These are phyloP conservation scores for Rhizoclosmatium sp. DNA, from an alignment of 192 early-diverging fungal species.

Conservation along the genomic window DNA sequence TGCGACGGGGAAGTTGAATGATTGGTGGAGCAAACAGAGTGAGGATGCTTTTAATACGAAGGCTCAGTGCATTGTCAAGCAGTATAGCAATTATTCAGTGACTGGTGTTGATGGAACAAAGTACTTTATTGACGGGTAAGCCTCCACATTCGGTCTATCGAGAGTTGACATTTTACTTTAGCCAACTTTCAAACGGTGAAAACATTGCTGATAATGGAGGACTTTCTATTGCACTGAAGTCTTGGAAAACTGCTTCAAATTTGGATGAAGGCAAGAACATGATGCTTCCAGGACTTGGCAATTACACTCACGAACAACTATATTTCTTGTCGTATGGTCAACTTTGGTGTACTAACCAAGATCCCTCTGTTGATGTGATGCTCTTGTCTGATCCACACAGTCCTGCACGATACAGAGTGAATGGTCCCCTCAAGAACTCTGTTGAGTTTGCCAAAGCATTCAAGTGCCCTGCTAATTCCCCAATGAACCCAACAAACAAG, in stretches of 20 bases:
- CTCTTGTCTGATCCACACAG: constrained; percentile 72
- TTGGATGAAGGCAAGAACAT: constrained; percentile 27
- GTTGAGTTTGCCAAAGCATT: constrained; percentile 72
- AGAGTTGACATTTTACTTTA: background rate
- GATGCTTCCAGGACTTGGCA: constrained; percentile 47
- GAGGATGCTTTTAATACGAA: constrained; percentile 53
- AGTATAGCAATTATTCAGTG: constrained; percentile 66
- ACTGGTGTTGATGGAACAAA: constrained; percentile 46
- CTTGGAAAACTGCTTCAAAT: constrained; percentile 41
- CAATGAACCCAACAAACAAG: constrained; percentile 70
- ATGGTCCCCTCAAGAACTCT: constrained; percentile 71
- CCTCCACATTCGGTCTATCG: no score
- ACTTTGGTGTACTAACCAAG: constrained; percentile 45
- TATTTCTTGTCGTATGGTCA: constrained; percentile 42
- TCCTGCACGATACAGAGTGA: constrained; percentile 70
- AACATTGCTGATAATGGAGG: constrained; percentile 80
- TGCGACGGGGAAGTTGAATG: constrained; percentile 53
- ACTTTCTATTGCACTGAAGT: constrained; percentile 52
- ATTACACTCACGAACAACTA: constrained; percentile 48
- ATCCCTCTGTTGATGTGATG: constrained; percentile 38
- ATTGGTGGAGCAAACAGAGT: constrained; percentile 54
- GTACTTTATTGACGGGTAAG: constrained; percentile 13
- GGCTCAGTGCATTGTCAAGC: constrained; percentile 71
- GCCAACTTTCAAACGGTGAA: constrained; percentile 45
- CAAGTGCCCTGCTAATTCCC: constrained; percentile 59